A percentile compares a stretch with the other conserved stretches of the same genome.
These are phyloP conservation scores for Botrytis hyacinthi DNA, from an alignment of 2,329 filamentous ascomycete species.

Conservation along the genomic window DNA sequence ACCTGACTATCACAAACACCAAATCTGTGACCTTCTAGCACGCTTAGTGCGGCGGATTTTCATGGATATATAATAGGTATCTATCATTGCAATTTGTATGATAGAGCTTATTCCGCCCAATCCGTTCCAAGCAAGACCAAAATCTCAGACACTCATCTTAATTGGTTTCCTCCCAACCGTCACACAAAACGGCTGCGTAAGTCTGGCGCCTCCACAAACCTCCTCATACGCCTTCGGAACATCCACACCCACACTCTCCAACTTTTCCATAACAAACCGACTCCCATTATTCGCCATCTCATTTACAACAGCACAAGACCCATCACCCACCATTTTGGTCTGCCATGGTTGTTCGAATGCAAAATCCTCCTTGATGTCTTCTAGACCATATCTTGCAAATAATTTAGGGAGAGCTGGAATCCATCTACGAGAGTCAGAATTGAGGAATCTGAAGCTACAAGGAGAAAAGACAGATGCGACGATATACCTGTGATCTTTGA, in stretches of 20 bases:
- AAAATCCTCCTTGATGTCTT: not conserved
- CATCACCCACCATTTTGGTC: not conserved
- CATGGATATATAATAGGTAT: not conserved
- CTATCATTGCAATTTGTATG: not conserved
- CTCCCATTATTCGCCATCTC: not conserved
- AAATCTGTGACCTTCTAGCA: not conserved
- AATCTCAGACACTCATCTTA: not conserved
- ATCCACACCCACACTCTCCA: not conserved
- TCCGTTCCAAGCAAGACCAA: not conserved
- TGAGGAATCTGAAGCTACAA: not conserved
- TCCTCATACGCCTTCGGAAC: not conserved
- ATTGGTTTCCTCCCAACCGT: not conserved
- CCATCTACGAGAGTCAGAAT: not conserved
- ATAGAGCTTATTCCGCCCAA: not conserved
- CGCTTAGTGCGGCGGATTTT: not conserved
- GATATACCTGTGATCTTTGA: not conserved
- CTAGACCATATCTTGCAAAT: not conserved
- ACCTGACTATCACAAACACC: not conserved
- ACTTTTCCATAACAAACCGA: not conserved
- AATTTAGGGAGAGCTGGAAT: not conserved
- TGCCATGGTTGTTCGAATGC: not conserved
- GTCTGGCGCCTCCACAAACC: not conserved
- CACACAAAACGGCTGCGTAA: not conserved
- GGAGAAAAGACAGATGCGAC: not conserved
- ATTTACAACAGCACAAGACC: not conserved